Percentiles rank a stretch among this genome's conserved stretches.
Conservation (phyloP, 352 stramenopile genomes). For the Phytopythium litorale region DNA sequence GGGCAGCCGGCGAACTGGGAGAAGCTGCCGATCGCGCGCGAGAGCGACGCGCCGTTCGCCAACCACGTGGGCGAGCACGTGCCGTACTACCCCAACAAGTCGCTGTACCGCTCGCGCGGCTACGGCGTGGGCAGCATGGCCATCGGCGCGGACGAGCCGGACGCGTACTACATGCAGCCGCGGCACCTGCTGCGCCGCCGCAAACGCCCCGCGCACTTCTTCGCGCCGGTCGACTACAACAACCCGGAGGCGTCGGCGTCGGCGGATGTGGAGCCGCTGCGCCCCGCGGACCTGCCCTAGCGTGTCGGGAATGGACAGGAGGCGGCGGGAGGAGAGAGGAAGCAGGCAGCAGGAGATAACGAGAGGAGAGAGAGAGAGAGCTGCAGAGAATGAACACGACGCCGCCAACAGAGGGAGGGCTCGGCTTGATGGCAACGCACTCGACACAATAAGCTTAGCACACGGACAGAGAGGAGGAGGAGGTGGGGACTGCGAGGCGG, state of each 20-base stretch:
- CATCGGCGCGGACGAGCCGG: constrained; percentile 50
- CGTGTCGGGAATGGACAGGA: not conserved
- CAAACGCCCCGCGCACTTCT: constrained; percentile 57
- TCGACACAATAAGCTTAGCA: constrained; percentile 6
- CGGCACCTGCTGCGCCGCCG: constrained; percentile 65
- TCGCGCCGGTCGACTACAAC: constrained; percentile 85
- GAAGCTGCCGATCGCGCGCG: constrained; percentile 46
- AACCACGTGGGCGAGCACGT: constrained; percentile 65
- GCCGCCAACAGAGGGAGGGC: not conserved
- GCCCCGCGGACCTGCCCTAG: constrained; percentile 66
- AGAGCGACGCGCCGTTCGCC: constrained; percentile 62
- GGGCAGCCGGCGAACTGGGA: constrained; percentile 61
- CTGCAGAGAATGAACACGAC: not conserved
- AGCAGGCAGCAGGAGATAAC: constrained; percentile 4
- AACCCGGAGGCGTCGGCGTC: constrained; percentile 43
- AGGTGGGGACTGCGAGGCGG: not conserved
- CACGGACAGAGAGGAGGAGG: not conserved
- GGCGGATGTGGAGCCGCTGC: constrained; percentile 39
- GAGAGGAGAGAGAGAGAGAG: not conserved
- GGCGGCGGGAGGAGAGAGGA: not conserved
- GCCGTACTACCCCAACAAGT: constrained; percentile 75
- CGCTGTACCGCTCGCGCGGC: constrained; percentile 69
- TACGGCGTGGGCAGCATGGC: constrained; percentile 79
- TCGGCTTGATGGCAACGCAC: not conserved
- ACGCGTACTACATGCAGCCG: constrained; percentile 83